phyloP scores from a whole-genome alignment of 371 early-diverging fungal species.

The Saksenaea vasiformis region DNA sequence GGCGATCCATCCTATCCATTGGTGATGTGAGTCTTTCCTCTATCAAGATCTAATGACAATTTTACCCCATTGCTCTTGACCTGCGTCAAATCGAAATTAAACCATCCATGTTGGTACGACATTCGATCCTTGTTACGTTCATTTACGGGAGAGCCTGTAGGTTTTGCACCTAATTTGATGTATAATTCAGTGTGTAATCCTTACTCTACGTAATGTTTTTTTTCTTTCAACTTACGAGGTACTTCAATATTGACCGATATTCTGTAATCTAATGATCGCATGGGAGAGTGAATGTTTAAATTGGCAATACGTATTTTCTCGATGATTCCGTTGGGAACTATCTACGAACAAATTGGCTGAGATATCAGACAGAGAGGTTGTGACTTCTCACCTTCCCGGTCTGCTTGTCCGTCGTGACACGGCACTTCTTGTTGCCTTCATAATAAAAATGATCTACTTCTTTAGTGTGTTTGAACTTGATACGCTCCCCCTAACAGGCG shows the following conservation, averaged over 20 bases:
- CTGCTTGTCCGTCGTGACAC: conserved; percentile 70
- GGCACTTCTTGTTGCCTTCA: conserved; percentile 35
- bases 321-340: conserved; percentile 63
- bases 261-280: conserved; percentile 69
- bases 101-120: conserved; percentile 72
- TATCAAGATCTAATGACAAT: conserved; percentile 7
- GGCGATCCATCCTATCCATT: not conserved
- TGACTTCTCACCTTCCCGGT: conserved; percentile 37
- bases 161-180: conserved; percentile 23
- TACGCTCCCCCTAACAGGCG: conserved; percentile 42
- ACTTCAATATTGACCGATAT: conserved; percentile 73
- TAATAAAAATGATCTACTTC: conserved; percentile 70
- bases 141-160: conserved; percentile 35
- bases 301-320: conserved; percentile 68
- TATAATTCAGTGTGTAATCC: not conserved
- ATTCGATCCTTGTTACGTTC: conserved; percentile 77
- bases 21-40: not conserved
- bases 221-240: conserved; percentile 56
- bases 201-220: not conserved
- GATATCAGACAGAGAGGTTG: no score
- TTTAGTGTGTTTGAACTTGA: conserved; percentile 66
- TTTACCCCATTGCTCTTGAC: conserved; percentile 52
- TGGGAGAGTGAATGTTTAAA: conserved; percentile 73
- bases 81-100: conserved; percentile 77
- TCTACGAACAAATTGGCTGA: conserved; percentile 15